Conservation (phyloP, 352 stramenopile species). For the Globisporangium canariense region DNA sequence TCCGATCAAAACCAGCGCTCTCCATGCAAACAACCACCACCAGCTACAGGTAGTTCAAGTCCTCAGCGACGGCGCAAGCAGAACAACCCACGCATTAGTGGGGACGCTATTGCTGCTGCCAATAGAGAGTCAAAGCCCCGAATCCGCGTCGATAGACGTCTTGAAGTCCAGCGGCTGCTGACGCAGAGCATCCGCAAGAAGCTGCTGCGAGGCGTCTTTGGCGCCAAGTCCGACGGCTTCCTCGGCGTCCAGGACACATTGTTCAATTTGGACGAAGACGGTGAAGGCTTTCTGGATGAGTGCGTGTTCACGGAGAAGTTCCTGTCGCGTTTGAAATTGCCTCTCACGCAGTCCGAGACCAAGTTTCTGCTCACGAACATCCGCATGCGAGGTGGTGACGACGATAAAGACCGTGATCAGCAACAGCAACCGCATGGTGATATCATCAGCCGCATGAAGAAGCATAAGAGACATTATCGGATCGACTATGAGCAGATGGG, state of each 20-base stretch:
- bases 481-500: constrained; percentile 61
- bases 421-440: background rate
- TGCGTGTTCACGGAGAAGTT: constrained; percentile 38
- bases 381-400: constrained; percentile 13
- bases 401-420: background rate
- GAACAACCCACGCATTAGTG: background rate
- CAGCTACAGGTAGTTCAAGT: background rate
- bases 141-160: constrained; percentile 45
- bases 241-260: constrained; percentile 41
- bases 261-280: constrained; percentile 29
- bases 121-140: constrained; percentile 2
- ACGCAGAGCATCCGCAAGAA: constrained; percentile 51
- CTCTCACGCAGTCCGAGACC: constrained; percentile 40
- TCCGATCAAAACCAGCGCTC: constrained; percentile 1
- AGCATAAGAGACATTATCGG: constrained; percentile 12
- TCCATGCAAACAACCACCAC: background rate
- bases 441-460: background rate
- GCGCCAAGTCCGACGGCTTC: constrained; percentile 31
- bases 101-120: constrained; percentile 1
- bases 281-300: constrained; percentile 37
- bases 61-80: constrained; percentile 3
- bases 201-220: constrained; percentile 39
- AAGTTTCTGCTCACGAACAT: constrained; percentile 49
- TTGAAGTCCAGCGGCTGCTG: constrained; percentile 48
- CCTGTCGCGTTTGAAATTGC: constrained; percentile 34